Conservation (phyloP, 805 yeast species). For the Nakazawaea ishiwadae region DNA sequence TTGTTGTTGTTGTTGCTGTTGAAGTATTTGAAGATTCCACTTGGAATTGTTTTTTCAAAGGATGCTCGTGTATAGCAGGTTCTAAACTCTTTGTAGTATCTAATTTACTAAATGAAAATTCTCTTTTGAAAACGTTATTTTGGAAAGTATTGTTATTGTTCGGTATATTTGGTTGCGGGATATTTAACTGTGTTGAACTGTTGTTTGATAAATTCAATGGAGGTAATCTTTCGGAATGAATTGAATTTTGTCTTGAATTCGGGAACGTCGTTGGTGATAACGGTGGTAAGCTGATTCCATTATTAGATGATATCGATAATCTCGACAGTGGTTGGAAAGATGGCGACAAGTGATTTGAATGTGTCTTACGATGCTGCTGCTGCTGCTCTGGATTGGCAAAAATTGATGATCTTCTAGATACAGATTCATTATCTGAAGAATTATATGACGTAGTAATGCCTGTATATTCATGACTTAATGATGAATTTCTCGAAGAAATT, state of each 20-base stretch:
- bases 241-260: constrained; percentile 9
- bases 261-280: constrained; percentile 11
- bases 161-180: too few species aligned
- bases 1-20: constrained; percentile 1
- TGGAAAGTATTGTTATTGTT: neutral
- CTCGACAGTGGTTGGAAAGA: constrained; percentile 9
- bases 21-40: neutral
- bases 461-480: constrained; percentile 26
- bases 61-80: constrained; percentile 3
- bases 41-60: neutral
- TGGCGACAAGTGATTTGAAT: constrained; percentile 10
- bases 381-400: too few species aligned
- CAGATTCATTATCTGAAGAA: constrained; percentile 15
- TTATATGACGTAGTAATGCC: constrained; percentile 20
- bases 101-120: constrained; percentile 13
- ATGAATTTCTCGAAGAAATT: constrained; percentile 24
- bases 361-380: constrained; percentile 9
- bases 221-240: constrained; percentile 11
- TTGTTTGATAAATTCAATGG: constrained; percentile 2
- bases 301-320: constrained; percentile 10
- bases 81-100: constrained; percentile 7
- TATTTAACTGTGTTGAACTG: too few species aligned
- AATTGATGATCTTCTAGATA: constrained; percentile 24
- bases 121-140: constrained; percentile 14
- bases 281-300: constrained; percentile 7